Conservation (phyloP, 2,329 filamentous ascomycete species). For the Trichoderma atrobrunneum region DNA sequence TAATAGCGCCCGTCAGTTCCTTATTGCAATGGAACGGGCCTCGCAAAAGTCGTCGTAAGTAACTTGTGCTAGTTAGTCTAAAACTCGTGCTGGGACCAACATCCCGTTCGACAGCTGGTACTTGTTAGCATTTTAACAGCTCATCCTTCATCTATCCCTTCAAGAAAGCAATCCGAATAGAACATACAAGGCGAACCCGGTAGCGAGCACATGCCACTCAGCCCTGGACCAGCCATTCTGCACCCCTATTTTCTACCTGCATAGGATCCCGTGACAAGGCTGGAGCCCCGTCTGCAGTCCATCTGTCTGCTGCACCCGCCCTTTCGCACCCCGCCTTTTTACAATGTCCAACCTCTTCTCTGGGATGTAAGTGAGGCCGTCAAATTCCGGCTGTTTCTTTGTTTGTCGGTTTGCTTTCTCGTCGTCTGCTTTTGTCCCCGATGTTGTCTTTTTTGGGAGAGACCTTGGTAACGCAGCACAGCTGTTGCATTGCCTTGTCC, state of each 20-base stretch:
- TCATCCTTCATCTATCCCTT: background rate
- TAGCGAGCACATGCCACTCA: background rate
- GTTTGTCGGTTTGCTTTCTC: background rate
- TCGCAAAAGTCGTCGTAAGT: background rate
- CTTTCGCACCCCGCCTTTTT: slow-evolving; percentile 18
- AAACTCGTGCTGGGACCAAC: slow-evolving; percentile 4
- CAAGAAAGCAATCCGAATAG: background rate
- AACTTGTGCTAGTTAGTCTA: slow-evolving; percentile 3
- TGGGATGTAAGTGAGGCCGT: slow-evolving; percentile 53
- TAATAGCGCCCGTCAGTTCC: slow-evolving; percentile 11
- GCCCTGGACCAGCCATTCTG: slow-evolving; percentile 1
- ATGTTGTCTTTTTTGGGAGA: background rate
- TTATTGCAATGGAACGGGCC: background rate
- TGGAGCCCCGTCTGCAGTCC: slow-evolving; percentile 9
- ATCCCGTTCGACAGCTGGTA: background rate
- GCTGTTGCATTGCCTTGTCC: background rate
- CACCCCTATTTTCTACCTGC: slow-evolving; percentile 1
- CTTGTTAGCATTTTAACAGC: background rate
- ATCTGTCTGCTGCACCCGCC: slow-evolving; percentile 13
- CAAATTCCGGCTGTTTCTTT: background rate
- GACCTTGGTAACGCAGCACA: background rate
- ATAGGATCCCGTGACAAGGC: slow-evolving; percentile 21
- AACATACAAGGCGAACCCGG: background rate
- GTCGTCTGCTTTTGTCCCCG: background rate
- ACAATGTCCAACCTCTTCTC: slow-evolving; percentile 60